Base-by-base conservation (phyloP, 305 asterid genomes). In the Coffea humblotiana region DNA sequence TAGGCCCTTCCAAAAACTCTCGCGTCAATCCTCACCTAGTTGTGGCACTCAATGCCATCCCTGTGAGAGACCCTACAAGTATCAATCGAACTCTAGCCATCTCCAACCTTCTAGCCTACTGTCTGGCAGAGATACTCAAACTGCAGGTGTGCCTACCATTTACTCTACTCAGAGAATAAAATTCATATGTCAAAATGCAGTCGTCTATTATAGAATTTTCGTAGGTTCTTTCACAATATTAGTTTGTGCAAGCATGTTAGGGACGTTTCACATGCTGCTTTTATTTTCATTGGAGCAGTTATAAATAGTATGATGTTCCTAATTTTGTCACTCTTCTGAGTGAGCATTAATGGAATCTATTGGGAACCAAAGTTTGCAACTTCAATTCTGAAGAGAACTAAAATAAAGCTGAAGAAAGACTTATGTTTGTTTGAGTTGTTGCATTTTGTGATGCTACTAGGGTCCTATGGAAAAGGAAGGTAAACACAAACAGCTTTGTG, bases 31-130 rank as follows among this genome's bases (percentile, higher is more conserved):
- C 54, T 63, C 84, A 73, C 77, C 77, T 74, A 80, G 71, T 60
- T 72, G 80, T 73, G 76, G 77, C 78, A 19, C 65, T 58, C 54
- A 68, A 40, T 49, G 67, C 51, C 64, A 56, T 71, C 76, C 78
- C 37, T 73, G 73, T 66, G 79, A 77, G 58, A 80, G 79, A 70
- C 56, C 79, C 72, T 66, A 58, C 81, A 71, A 83, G 70, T 75
- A 78, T 60, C 81, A 79, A 29, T 77, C 85, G 83, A 82, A 80
- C 75, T 80, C 82, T 40, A 60, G 75, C 77, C 80, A 80, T 29
- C 72, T 80, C 69, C 82, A 83, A 54, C 77, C 82, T 78, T 32
- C 79, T 71, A 74, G 37, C 51, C 60, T 74, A 76, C 83, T 76
- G 71, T 71, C 78, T 47, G 84, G 70, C 75, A 65, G 60, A 71